These are phyloP conservation scores for Moniliophthora roreri DNA, from an alignment of 1,284 basidiomycete species.

Conservation along the genomic window DNA sequence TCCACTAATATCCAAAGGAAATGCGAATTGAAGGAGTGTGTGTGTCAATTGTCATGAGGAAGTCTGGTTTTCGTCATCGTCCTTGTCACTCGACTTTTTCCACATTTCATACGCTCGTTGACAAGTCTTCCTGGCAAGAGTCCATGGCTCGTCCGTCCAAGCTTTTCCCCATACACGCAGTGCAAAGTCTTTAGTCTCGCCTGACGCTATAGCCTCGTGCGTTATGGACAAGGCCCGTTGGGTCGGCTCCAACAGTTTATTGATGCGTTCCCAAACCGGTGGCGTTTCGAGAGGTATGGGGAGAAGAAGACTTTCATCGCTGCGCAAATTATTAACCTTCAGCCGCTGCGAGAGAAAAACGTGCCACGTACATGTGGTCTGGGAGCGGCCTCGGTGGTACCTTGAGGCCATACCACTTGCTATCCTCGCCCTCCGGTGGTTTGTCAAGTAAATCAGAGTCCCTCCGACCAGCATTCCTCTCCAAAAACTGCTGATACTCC, in stretches of 20 bases:
- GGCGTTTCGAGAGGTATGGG: slow-evolving; percentile 13
- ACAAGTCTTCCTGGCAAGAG: slow-evolving; percentile 48
- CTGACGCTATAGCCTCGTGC: slow-evolving; percentile 47
- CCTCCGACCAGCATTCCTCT: slow-evolving; percentile 24
- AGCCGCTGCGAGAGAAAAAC: slow-evolving; percentile 3
- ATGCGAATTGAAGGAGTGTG: not conserved
- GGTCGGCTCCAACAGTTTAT: slow-evolving; percentile 49
- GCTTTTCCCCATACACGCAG: slow-evolving; percentile 54
- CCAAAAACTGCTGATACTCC: slow-evolving; percentile 43
- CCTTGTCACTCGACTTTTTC: slow-evolving; percentile 44
- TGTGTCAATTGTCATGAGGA: not conserved
- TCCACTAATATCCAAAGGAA: too few species aligned
- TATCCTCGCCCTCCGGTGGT: slow-evolving; percentile 20
- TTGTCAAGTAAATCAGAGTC: slow-evolving; percentile 16
- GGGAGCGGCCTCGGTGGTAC: slow-evolving; percentile 36
- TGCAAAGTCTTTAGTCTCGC: slow-evolving; percentile 51
- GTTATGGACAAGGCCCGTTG: slow-evolving; percentile 45
- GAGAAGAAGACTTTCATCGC: slow-evolving; percentile 17
- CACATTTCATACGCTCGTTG: slow-evolving; percentile 46
- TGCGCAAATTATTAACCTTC: slow-evolving; percentile 38
- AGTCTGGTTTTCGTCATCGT: slow-evolving; percentile 34
- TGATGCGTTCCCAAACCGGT: slow-evolving; percentile 44
- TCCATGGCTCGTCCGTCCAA: slow-evolving; percentile 50
- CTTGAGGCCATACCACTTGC: slow-evolving; percentile 38
- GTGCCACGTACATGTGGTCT: slow-evolving; percentile 34